Conservation (phyloP, 148 eudicot species). For the Diospyros lotus region DNA sequence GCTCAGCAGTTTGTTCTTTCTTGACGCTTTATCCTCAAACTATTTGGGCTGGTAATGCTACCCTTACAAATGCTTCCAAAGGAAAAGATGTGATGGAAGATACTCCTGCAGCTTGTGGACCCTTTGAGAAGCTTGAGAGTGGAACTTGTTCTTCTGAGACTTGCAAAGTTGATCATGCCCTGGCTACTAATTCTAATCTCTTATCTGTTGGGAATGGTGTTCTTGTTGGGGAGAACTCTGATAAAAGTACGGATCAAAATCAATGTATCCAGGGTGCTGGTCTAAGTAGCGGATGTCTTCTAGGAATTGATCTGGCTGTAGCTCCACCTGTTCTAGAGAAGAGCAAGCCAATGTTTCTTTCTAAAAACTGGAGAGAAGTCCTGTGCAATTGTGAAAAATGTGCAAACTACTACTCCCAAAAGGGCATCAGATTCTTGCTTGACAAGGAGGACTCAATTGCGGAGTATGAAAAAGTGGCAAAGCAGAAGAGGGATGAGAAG, state of each 20-base stretch:
- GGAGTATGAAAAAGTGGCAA: slow-evolving; percentile 81
- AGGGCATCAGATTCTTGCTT: slow-evolving; percentile 58
- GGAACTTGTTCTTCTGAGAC: slow-evolving; percentile 18
- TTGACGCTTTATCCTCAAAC: slow-evolving; percentile 61
- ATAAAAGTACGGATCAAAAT: slow-evolving; percentile 15
- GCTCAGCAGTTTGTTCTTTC: slow-evolving; percentile 65
- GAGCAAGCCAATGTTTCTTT: slow-evolving; percentile 59
- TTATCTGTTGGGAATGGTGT: slow-evolving; percentile 21
- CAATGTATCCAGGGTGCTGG: slow-evolving; percentile 32
- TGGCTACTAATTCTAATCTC: slow-evolving; percentile 19
- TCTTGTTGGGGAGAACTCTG: slow-evolving; percentile 27
- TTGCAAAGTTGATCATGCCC: slow-evolving; percentile 9
- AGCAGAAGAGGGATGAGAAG: slow-evolving; percentile 82
- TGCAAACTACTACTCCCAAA: slow-evolving; percentile 46
- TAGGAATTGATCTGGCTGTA: slow-evolving; percentile 50
- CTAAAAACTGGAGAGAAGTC: slow-evolving; percentile 67
- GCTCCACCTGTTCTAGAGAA: slow-evolving; percentile 32
- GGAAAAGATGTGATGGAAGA: slow-evolving; percentile 57
- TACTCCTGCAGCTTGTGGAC: slow-evolving; percentile 22
- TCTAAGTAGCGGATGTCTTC: slow-evolving; percentile 39
- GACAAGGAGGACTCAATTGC: slow-evolving; percentile 85
- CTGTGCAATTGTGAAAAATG: slow-evolving; percentile 77
- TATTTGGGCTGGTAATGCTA: slow-evolving; percentile 36
- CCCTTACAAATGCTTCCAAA: slow-evolving; percentile 32
- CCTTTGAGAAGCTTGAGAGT: slow-evolving; percentile 31